phyloP scores from a whole-genome alignment of 805 yeast genomes.

The Candida manassasensis region DNA sequence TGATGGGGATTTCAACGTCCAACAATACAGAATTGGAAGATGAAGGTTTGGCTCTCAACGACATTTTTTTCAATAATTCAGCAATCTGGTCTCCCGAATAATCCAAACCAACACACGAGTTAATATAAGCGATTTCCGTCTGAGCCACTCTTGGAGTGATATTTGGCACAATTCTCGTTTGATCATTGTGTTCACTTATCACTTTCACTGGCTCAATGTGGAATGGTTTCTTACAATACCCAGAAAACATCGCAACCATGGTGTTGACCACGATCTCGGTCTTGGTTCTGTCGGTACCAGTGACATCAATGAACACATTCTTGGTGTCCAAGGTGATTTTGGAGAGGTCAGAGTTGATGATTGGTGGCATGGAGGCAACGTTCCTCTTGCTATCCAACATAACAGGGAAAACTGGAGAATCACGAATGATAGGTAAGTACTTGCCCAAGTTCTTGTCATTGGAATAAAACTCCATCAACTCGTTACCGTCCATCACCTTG shows the following conservation, averaged over 20 bases:
- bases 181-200: conserved; percentile 72
- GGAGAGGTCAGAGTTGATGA: conserved; percentile 87
- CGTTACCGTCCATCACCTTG: conserved; percentile 64
- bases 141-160: conserved; percentile 60
- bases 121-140: conserved; percentile 81
- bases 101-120: conserved; percentile 86
- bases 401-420: conserved; percentile 87
- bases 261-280: conserved; percentile 89
- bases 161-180: conserved; percentile 73
- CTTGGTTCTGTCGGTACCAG: conserved; percentile 94
- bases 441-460: conserved; percentile 86
- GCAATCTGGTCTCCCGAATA: conserved; percentile 65
- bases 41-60: conserved; percentile 60
- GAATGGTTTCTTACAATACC: conserved; percentile 77
- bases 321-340: conserved; percentile 81
- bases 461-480: conserved; percentile 85
- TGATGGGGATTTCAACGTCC: conserved; percentile 77
- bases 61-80: conserved; percentile 72
- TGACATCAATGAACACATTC: conserved; percentile 87
- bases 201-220: conserved; percentile 87
- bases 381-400: conserved; percentile 71
- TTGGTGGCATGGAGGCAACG: conserved; percentile 93
- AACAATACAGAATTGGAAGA: conserved; percentile 43
- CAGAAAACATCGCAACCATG: conserved; percentile 92
- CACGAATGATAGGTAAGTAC: conserved; percentile 80